A percentile compares a stretch with the other conserved stretches of the same genome.
phyloP scores from a whole-genome alignment of 305 asterid species.

The Fraxinus greggii region DNA sequence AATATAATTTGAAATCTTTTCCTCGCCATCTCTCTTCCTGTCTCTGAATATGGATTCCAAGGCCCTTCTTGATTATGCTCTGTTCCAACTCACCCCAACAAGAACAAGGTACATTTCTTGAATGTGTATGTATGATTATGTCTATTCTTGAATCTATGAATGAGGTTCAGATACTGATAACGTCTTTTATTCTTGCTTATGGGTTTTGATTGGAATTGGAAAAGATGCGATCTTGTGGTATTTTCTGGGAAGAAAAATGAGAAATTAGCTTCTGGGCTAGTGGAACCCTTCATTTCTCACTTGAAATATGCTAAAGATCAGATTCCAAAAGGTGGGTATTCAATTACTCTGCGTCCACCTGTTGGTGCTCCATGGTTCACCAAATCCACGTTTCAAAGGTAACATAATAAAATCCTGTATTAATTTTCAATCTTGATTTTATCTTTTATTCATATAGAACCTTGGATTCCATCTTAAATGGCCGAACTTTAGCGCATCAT shows the following conservation, averaged over 20 bases:
- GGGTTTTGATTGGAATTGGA: constrained; percentile 26
- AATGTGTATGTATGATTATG: constrained; percentile 1
- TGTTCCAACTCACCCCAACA: constrained; percentile 81
- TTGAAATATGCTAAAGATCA: constrained; percentile 79
- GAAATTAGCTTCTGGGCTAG: constrained; percentile 83
- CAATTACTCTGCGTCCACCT: constrained; percentile 66
- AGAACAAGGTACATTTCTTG: constrained; percentile 59
- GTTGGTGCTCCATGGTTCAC: constrained; percentile 69
- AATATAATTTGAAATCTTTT: constrained; percentile 14
- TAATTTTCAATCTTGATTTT: background rate
- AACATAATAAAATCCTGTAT: background rate
- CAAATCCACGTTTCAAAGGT: constrained; percentile 79
- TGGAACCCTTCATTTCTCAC: constrained; percentile 80
- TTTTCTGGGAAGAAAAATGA: constrained; percentile 67
- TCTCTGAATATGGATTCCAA: constrained; percentile 49
- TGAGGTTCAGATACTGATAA: constrained; percentile 29
- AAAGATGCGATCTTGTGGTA: constrained; percentile 81
- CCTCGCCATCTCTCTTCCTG: constrained; percentile 13
- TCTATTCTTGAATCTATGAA: constrained; percentile 1
- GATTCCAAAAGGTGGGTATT: constrained; percentile 81
- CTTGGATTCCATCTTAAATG: background rate
- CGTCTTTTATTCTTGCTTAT: constrained; percentile 12
- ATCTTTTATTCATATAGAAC: background rate
- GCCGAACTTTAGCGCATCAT: background rate
- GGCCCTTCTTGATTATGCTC: constrained; percentile 66